Conservation (phyloP, 768 basidiomycete species). For the Dentipellis sp. region DNA sequence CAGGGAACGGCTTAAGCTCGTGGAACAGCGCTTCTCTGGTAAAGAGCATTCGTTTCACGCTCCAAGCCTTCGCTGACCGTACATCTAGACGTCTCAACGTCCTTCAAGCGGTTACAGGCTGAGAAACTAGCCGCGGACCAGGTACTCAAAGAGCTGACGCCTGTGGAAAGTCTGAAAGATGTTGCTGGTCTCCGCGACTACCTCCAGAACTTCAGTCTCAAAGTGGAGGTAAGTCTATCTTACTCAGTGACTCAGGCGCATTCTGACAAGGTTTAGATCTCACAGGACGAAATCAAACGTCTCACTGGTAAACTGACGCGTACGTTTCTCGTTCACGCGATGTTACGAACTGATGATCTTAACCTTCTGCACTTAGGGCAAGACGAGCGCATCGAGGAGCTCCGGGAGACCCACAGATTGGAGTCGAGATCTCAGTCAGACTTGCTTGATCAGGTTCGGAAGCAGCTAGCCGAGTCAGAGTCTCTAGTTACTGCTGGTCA, state of each 20-base stretch:
- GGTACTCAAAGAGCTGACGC: slow-evolving; percentile 61
- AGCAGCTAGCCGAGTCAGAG: slow-evolving; percentile 64
- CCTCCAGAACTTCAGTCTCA: slow-evolving; percentile 54
- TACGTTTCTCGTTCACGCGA: slow-evolving; percentile 26
- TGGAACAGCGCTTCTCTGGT: slow-evolving; percentile 78
- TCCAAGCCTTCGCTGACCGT: neutral
- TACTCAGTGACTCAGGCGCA: neutral
- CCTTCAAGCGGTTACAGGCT: slow-evolving; percentile 66
- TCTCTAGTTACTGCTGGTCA: slow-evolving; percentile 55
- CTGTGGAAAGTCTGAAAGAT: slow-evolving; percentile 59
- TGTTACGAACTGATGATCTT: neutral
- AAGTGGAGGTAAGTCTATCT: slow-evolving; percentile 51
- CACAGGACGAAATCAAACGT: slow-evolving; percentile 72
- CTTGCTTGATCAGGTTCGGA: slow-evolving; percentile 60
- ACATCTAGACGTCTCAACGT: slow-evolving; percentile 61
- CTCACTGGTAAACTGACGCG: slow-evolving; percentile 65
- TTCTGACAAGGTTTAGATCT: slow-evolving; percentile 32
- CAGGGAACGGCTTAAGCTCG: slow-evolving; percentile 54
- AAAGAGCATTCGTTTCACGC: slow-evolving; percentile 2
- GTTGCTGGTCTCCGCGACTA: slow-evolving; percentile 62
- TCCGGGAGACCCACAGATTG: slow-evolving; percentile 73
- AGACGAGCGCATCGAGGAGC: slow-evolving; percentile 75
- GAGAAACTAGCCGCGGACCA: slow-evolving; percentile 63
- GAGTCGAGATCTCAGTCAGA: slow-evolving; percentile 74
- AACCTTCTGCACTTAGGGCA: slow-evolving; percentile 46